Evolutionary conservation across 169 alveolate genomes (phyloP), one percentile per base, ranked within the genome.

Genomic region (Babesia divergens): DNA sequence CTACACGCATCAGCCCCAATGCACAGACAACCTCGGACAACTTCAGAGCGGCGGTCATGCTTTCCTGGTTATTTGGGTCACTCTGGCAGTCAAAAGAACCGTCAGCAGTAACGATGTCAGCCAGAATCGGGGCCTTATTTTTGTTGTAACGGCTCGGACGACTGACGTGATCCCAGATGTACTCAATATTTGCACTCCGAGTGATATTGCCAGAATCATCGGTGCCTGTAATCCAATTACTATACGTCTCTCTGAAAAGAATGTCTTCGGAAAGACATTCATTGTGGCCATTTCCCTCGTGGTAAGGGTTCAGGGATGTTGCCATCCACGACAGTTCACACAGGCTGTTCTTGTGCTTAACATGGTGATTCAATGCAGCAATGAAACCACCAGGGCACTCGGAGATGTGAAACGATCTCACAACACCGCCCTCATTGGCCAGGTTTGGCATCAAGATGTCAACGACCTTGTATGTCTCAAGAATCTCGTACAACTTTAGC

Each of bases 321-420:
- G 92, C 92, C 49, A 42, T 52, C 92, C 92, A 86, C 16, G 65
- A 55, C 66, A 84, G 44, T 18, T 86, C 77, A 7, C 83, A 64
- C 38, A 58, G 44, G 65, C 86, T 77, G 59, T 86, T 86, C 49
- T 37, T 60, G 26, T 58, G 64, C 44, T 86, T 75, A 18, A 86
- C 26, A 31, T 74, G 62, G 43, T 86, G 92, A 38, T 86, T 86
- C 40, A 86, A 50, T 13, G 92, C 90, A n/a, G 92, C 76, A 38
- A 86, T 84, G 50, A 86, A 86, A 6, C 83, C 91, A 11, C 92
- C 92, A 0, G 92, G 92, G 68, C 92, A 86, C 40, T 86, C 92
- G n/a, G 91, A 83, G 22, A 86, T 37, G 64, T 86, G 92, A 18
- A 80, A 68, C 6, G 88, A 80, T 11, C 69, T 37, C 56, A 86